Evolutionary conservation across 2,329 filamentous ascomycete species (phyloP), one percentile per base, ranked within the genome.

Genomic region (Colletotrichum camelliae): DNA sequence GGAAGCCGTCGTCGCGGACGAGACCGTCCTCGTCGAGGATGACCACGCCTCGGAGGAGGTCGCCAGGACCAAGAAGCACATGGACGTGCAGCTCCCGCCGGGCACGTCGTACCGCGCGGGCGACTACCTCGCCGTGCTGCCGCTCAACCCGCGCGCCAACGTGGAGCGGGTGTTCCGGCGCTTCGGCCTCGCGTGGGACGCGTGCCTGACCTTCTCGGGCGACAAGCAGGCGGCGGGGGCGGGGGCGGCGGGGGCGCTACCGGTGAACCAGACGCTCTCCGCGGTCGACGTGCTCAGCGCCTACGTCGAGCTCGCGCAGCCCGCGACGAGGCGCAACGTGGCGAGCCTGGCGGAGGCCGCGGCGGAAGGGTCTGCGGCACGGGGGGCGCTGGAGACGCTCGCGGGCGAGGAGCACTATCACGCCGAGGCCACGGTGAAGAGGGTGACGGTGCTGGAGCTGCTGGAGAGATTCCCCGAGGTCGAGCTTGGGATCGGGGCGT

Each of bases 61-160:
- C 0, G 88, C 87, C 31, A 86, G 90, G 0, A 85, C 86, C 48
- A 95, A 95, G 86, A 89, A 90, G 29, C 89, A 93, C 77, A 89
- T 95, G 24, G 91, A 92, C 77, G 91, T 96, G 39, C 89, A 91
- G 75, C 87, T 96, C 1, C 94, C 94, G 0, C 89, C 87, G 0
- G 90, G 89, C 67, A 88, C 91, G 87, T 89, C 88, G 0, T 96
- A 96, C 83, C 88, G 90, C 52, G 90, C 93, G 3, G 95, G 94
- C 16, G 94, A 96, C 81, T 96, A 97, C 81, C 88, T 96, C 1
- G 93, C 93, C 0, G 87, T 96, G 4, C 86, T 96, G 2, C 94
- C 94, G 0, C 84, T 94, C 35, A 96, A 96, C 81, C 91, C 92
- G 2, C 87, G 88, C 61, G 84, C 88, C 35, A 91, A 87, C 12